Conservation (phyloP, 2,329 filamentous ascomycete genomes). For the Diaporthe destruens region DNA sequence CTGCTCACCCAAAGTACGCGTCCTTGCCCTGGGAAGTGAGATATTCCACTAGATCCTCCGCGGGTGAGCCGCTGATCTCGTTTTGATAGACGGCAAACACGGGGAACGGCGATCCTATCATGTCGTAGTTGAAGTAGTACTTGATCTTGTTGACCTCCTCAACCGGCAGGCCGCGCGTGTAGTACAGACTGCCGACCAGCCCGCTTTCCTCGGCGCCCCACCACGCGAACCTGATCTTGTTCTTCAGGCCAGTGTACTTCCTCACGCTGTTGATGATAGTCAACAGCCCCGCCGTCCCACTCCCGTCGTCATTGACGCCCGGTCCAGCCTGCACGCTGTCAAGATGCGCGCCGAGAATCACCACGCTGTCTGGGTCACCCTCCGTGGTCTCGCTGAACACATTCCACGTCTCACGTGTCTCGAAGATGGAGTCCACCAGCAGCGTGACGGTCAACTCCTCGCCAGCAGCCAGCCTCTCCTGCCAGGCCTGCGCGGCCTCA, state of each 20-base stretch:
- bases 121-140: conserved; percentile 58
- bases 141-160: conserved; percentile 52
- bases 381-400: conserved; percentile 60
- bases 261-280: conserved; percentile 49
- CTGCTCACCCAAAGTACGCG: conserved; percentile 8
- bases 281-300: conserved; percentile 55
- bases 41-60: conserved; percentile 1
- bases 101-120: conserved; percentile 53
- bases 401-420: conserved; percentile 57
- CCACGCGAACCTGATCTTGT: conserved; percentile 58
- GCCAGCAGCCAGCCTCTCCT: conserved; percentile 46
- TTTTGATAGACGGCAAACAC: conserved; percentile 50
- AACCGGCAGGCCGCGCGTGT: conserved; percentile 52
- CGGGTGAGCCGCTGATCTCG: conserved; percentile 13
- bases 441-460: conserved; percentile 47
- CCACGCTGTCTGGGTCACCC: conserved; percentile 57
- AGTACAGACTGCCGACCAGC: conserved; percentile 52
- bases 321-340: conserved; percentile 59
- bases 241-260: conserved; percentile 50
- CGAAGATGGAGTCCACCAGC: conserved; percentile 52
- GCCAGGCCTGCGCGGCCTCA: conserved; percentile 46
- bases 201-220: conserved; percentile 62
- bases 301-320: conserved; percentile 62
- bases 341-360: conserved; percentile 58
- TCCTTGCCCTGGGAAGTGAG: conserved; percentile 48